phyloP scores from a whole-genome alignment of 2,329 filamentous ascomycete species.

The Tolypocladium tropicale region DNA sequence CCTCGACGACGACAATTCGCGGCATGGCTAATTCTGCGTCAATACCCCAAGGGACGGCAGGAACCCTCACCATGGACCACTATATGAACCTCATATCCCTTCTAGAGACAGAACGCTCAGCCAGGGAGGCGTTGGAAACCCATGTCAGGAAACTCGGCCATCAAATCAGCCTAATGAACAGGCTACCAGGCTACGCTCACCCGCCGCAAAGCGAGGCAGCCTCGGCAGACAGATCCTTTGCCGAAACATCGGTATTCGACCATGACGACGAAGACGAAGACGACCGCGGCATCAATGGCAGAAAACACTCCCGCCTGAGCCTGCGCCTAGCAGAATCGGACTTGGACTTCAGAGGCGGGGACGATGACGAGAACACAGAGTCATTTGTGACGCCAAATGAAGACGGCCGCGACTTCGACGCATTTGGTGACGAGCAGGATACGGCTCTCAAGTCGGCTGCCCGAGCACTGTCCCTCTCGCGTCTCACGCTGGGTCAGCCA shows the following conservation, averaged over 20 bases:
- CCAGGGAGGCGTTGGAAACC: constrained; percentile 43
- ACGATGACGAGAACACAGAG: constrained; percentile 35
- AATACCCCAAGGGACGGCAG: constrained; percentile 20
- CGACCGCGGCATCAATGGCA: constrained; percentile 2
- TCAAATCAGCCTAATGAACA: constrained; percentile 36
- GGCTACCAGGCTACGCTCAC: constrained; percentile 15
- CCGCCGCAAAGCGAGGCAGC: constrained; percentile 17
- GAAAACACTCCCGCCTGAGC: not conserved
- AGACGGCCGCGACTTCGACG: constrained; percentile 29
- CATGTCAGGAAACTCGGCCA: constrained; percentile 44
- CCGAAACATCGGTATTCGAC: constrained; percentile 29
- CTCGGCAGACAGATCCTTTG: constrained; percentile 24
- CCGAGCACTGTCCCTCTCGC: constrained; percentile 54
- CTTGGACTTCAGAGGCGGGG: constrained; percentile 2
- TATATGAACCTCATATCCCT: constrained; percentile 40
- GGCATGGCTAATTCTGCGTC: constrained; percentile 34
- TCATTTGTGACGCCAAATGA: constrained; percentile 43
- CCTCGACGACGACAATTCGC: constrained; percentile 37
- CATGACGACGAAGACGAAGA: constrained; percentile 30
- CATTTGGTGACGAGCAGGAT: constrained; percentile 29
- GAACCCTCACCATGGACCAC: constrained; percentile 31
- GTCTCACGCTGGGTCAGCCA: constrained; percentile 36
- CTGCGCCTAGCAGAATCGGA: not conserved
- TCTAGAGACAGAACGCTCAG: constrained; percentile 45
- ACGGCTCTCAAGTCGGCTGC: constrained; percentile 41